Base-by-base conservation (phyloP, 1,139 yeast genomes). In the Kodamaea suecica region DNA sequence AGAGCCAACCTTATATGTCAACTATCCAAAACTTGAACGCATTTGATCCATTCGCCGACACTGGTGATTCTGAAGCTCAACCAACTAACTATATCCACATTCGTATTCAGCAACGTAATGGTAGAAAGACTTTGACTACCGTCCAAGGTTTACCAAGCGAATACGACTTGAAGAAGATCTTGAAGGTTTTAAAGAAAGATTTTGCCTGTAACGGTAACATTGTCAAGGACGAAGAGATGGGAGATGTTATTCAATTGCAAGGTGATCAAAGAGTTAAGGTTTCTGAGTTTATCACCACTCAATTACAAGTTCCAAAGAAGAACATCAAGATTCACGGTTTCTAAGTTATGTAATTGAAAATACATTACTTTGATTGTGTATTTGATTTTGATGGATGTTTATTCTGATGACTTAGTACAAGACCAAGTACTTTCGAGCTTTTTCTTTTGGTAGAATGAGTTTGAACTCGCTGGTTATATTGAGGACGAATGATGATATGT, bases 91-190 rank as follows among this genome's bases (percentile, higher is more conserved):
- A 88, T 72, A 86, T 92, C 65, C 98, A 90, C 70, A 88, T 92
- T 63, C 95, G 98, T 78, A 90, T 94, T 63, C 98, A 92, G 72
- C 98, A 92, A 74, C 94, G 98, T 78, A 92, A 92, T 76, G 98
- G 98, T 65, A 90, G 98, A 73, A 92, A 92, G 73, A 92, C 98
- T 49, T 80, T 92, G 65, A 92, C 98, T 50, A 92, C 98, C 28
- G 97, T 92, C 44, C 97, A 92, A 73, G 98, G 98, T 59, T 78
- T 92, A 43, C 97, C 98, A 49, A 79, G 70, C 50, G 97, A 92
- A 65, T 92, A 87, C 69, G 98, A 92, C 63, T 74, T 85, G 63
- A 92, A 92, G 73, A 86, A 92, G 59, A 88, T 92, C 57, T 76
- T 92, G 57, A 87, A 87, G 66, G 95, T 87, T 43, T 76, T 92